These are phyloP conservation scores for Westerdykella aurantiaca DNA, from an alignment of 2,329 filamentous ascomycete genomes.

Conservation along the genomic window DNA sequence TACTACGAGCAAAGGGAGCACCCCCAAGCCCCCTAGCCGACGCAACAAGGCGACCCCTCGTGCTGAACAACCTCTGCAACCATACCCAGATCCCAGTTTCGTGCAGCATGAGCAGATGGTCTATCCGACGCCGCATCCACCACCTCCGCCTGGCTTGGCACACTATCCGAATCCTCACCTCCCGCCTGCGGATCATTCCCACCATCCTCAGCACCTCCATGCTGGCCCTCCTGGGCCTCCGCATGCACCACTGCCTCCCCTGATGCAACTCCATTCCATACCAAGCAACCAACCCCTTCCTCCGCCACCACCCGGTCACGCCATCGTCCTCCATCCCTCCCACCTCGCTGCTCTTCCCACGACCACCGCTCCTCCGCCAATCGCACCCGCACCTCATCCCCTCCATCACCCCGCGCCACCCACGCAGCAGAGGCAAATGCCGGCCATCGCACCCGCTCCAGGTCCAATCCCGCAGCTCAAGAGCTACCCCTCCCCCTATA, in stretches of 20 bases:
- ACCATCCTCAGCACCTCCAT: too few relatives aligned
- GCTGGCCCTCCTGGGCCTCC: background rate
- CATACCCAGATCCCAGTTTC: too few relatives aligned
- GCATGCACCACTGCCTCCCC: background rate
- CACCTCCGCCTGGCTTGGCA: too few relatives aligned
- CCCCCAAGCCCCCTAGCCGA: background rate
- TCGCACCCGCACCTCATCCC: slow-evolving; percentile 11
- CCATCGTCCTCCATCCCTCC: slow-evolving; percentile 22
- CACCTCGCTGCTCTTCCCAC: slow-evolving; percentile 20
- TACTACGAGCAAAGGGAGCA: background rate
- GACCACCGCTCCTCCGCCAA: slow-evolving; percentile 8
- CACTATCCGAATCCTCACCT: too few relatives aligned
- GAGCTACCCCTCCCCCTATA: slow-evolving; percentile 27
- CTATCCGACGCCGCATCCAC: too few relatives aligned
- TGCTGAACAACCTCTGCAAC: background rate
- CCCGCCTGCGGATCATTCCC: too few relatives aligned
- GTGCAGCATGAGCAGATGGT: too few relatives aligned
- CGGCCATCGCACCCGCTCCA: slow-evolving; percentile 10
- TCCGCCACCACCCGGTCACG: slow-evolving; percentile 13
- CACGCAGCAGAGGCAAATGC: slow-evolving; percentile 4
- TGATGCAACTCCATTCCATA: background rate
- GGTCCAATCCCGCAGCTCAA: slow-evolving; percentile 2
- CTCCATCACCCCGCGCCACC: background rate
- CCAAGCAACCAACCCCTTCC: slow-evolving; percentile 8
- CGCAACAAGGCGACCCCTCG: background rate